phyloP scores from a whole-genome alignment of 495 filamentous ascomycete species.

The Saxispiralis lemnorum region DNA sequence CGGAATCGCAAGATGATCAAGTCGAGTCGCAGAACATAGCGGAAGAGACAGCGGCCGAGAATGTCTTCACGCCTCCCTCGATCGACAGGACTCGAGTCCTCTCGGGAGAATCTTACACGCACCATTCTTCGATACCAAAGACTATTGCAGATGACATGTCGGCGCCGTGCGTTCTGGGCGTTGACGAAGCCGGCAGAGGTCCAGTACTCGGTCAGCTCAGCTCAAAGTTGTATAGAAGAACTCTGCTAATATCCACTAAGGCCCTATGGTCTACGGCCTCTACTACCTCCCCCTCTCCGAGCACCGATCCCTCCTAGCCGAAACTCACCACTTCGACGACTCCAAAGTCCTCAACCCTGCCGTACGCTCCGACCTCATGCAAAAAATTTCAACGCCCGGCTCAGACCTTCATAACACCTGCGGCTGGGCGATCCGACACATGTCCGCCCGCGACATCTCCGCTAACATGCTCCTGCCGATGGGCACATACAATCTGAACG shows the following conservation, averaged over 20 bases:
- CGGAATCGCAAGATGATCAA: conserved; percentile 5
- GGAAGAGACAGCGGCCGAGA: conserved; percentile 37
- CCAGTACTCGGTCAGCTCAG: conserved; percentile 51
- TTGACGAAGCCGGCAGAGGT: conserved; percentile 90
- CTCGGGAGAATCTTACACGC: conserved; percentile 60
- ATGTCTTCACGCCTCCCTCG: conserved; percentile 59
- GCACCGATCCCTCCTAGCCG: conserved; percentile 53
- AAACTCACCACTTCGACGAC: conserved; percentile 74
- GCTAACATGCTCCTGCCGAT: conserved; percentile 58
- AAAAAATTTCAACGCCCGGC: conserved; percentile 45
- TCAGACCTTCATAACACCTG: conserved; percentile 50
- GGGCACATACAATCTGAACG: conserved; percentile 76
- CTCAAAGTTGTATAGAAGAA: neutral
- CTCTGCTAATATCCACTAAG: conserved; percentile 12
- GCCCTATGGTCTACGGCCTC: conserved; percentile 91
- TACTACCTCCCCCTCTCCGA: conserved; percentile 60
- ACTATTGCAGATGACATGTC: conserved; percentile 31
- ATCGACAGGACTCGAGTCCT: conserved; percentile 45
- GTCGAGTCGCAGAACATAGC: conserved; percentile 24
- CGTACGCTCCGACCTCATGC: conserved; percentile 60
- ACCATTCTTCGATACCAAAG: conserved; percentile 52
- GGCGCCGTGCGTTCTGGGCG: conserved; percentile 54
- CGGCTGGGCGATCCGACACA: conserved; percentile 63
- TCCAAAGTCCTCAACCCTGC: conserved; percentile 67
- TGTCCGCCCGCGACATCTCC: conserved; percentile 72